Evolutionary conservation across 306 rosid species (phyloP), one percentile per base, ranked within the genome.

Genomic region (Glycyrrhiza uralensis): DNA sequence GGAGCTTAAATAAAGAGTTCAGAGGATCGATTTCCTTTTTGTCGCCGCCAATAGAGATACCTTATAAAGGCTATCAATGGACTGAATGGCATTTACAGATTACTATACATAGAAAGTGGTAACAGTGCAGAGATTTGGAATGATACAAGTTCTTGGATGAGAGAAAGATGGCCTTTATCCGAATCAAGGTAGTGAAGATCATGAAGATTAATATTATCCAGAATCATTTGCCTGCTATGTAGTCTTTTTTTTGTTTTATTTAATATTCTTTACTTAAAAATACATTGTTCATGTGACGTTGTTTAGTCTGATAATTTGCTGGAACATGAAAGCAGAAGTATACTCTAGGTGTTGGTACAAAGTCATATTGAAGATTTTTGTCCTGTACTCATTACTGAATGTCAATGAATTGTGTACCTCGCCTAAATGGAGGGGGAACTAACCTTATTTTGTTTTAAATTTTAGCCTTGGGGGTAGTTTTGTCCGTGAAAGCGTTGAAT

Each of bases 101-200:
- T 68, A 13, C 46, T 41, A 24, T 70, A 59, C 33, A 15, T 46
- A 51, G 45, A 57, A 45, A 80, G 35, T 26, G 51, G 10, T 19
- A 39, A 65, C 19, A 15, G 70, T 38, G 72, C 76, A 38, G 23
- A 67, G 46, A 28, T 60, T 47, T 23, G 49, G 20, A 51, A 55
- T 28, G 71, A 64, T 20, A 67, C 60, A 23, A 46, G 41, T 17
- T 64, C 38, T 68, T 52, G 19, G 69, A 46, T 75, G 82, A 32
- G 13, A 47, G 66, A 54, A 42, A 28, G 51, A 71, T 41, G n/a
- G 26, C 28, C 14, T 26, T 19, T n/a, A 15, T 51, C 64, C 23
- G 10, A 11, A 24, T 64, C 49, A 33, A 45, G 49, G 30, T 59
- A 26, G 19, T 51, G 65, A 62, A 42, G 55, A 33, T 57, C 63